Conservation (phyloP, 352 stramenopile genomes). For the Globisporangium alternatum region DNA sequence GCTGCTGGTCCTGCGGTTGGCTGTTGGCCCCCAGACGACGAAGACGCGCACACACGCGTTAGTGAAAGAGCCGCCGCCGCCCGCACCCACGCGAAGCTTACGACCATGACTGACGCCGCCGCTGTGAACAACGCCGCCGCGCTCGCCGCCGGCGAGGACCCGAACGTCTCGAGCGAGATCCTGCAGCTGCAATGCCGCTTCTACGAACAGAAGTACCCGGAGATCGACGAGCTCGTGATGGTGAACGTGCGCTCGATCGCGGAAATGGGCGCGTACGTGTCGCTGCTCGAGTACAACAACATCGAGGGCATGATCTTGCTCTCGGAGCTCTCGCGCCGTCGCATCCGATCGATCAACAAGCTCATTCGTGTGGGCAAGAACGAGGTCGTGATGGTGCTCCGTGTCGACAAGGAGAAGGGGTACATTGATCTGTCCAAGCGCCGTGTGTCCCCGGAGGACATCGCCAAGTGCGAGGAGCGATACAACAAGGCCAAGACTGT, state of each 20-base stretch:
- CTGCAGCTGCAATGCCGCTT: conserved; percentile 86
- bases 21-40: conserved; percentile 5
- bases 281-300: conserved; percentile 99
- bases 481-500: conserved; percentile 99
- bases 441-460: conserved; percentile 98
- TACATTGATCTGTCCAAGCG: conserved; percentile 99
- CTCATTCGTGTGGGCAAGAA: conserved; percentile 99
- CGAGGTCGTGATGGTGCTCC: conserved; percentile 99
- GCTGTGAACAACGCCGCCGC: conserved; percentile 12
- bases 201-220: conserved; percentile 93
- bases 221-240: conserved; percentile 98
- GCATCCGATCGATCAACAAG: conserved; percentile 99
- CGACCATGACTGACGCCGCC: conserved; percentile 4
- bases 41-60: background rate
- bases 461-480: conserved; percentile 98
- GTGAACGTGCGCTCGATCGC: conserved; percentile 96
- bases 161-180: conserved; percentile 58
- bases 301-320: conserved; percentile 99
- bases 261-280: conserved; percentile 99
- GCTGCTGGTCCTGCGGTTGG: background rate
- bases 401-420: conserved; percentile 99
- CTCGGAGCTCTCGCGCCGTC: conserved; percentile 97
- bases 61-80: background rate
- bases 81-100: background rate
- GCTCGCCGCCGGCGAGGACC: conserved; percentile 36